Evolutionary conservation across 2,329 filamentous ascomycete genomes (phyloP).

Genomic region (Aspergillus pseudonomiae): DNA sequence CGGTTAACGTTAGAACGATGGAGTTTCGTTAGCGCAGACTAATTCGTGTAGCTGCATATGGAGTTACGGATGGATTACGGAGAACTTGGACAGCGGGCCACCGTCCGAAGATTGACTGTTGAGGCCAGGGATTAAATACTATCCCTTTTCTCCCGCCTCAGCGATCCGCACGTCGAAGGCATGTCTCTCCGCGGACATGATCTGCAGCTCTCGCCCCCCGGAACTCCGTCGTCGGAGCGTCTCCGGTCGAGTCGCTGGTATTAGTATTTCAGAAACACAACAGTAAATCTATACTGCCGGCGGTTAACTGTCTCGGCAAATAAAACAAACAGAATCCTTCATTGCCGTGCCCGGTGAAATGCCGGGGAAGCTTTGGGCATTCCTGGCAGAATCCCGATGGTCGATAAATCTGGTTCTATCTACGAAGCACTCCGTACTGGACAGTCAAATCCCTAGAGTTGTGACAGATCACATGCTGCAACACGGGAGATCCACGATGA

Average conservation of each 20-base stretch:
- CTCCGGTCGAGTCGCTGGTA: not conserved
- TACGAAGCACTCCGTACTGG: no score
- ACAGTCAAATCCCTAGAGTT: not conserved
- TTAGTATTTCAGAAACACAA: not conserved
- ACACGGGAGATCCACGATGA: not conserved
- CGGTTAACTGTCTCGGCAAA: not conserved
- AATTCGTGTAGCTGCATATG: not conserved
- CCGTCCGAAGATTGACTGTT: not conserved
- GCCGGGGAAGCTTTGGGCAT: not conserved
- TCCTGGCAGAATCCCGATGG: not conserved
- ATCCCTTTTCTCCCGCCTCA: not conserved
- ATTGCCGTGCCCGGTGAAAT: not conserved
- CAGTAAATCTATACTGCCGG: not conserved
- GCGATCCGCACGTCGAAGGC: not conserved
- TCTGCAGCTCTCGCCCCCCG: not conserved
- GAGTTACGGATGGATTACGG: not conserved
- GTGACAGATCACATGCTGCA: not conserved
- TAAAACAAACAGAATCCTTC: not conserved
- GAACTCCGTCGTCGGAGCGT: not conserved
- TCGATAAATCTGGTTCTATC: not conserved
- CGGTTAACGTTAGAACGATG: not conserved
- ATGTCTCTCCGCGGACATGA: not conserved
- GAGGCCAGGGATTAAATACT: not conserved
- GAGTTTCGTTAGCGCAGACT: not conserved
- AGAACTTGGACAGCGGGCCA: not conserved